phyloP scores from a whole-genome alignment of 2,329 filamentous ascomycete genomes.

The Penicillium verrucosum region DNA sequence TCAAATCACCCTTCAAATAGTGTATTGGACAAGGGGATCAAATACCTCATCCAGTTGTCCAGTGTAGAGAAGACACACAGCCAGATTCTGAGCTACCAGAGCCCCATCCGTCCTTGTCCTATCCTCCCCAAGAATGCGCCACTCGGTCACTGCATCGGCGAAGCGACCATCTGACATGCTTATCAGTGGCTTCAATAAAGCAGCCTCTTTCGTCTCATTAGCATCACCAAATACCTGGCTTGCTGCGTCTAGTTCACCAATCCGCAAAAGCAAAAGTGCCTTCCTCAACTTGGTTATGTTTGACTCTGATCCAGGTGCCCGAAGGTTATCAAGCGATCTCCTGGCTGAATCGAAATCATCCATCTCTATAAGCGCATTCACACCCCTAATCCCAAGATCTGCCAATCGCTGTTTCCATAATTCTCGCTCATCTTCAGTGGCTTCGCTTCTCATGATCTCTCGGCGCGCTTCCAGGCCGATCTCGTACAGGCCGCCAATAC shows the following conservation, averaged over 20 bases:
- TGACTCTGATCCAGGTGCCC: conserved; percentile 27
- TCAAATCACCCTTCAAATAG: neutral
- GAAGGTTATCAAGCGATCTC: conserved; percentile 65
- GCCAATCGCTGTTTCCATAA: conserved; percentile 70
- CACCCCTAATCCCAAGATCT: conserved; percentile 67
- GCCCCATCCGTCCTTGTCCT: conserved; percentile 54
- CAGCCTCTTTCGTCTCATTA: conserved; percentile 40
- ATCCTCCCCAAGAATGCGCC: conserved; percentile 53
- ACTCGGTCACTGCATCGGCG: conserved; percentile 59
- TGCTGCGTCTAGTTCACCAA: conserved; percentile 73
- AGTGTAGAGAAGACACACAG: conserved; percentile 78
- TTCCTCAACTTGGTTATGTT: conserved; percentile 40
- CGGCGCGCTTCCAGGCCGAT: conserved; percentile 73
- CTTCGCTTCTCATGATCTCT: conserved; percentile 52
- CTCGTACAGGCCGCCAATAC: conserved; percentile 88
- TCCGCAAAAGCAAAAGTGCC: conserved; percentile 69
- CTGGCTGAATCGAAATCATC: conserved; percentile 79
- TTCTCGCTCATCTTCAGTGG: conserved; percentile 54
- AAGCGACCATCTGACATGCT: conserved; percentile 77
- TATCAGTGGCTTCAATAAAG: conserved; percentile 58
- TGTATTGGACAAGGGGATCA: conserved; percentile 3
- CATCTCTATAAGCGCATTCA: conserved; percentile 60
- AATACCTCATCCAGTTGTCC: conserved; percentile 69
- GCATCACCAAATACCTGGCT: conserved; percentile 49
- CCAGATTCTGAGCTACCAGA: conserved; percentile 76